Evolutionary conservation across 352 stramenopile genomes (phyloP), one percentile per base, ranked within the genome.

Genomic region (Discostella stelligera): DNA sequence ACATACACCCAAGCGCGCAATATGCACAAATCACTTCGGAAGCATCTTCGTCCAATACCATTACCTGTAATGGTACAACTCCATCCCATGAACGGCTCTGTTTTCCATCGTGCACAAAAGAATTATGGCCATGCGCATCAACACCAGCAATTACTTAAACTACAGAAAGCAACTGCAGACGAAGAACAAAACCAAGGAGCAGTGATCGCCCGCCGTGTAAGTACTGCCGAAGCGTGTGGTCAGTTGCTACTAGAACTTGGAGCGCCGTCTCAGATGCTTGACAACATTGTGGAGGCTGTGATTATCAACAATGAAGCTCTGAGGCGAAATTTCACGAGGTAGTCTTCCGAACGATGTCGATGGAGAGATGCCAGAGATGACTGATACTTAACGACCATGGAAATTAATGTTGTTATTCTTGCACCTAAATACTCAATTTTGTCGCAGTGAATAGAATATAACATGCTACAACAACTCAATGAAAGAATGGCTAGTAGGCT

Each of bases 31-130:
- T 68, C 71, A 9, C 52, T 78, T 21, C 70, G 58, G 18, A 78
- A 78, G 58, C 58, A 39, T 13, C 70, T 70, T 27, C 14, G n/a
- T 20, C 1, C 49, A 56, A 60, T 20, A 61, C 5, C 41, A 53
- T 20, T 66, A 37, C 55, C 65, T 37, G 48, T 59, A 27, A 46
- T 60, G 21, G 71, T 72, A 32, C 30, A 66, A 39, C 54, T 78
- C 0, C 25, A 52, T 48, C 71, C 71, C 23, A 55, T 48, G 14
- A 52, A 41, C 2, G 58, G 21, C 10, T 78, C 71, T 8, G 48
- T 78, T 2, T 80, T 75, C 53, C 72, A 80, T 56, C 48, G 72
- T 55, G 65, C 72, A n/a, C 52, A 75, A 21, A 80, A 80, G 46
- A 80, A 76, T 68, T 80, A 80, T 63, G 72, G 64, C 13, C 37